Evolutionary conservation across 129 eudicot genomes (phyloP).

Genomic region (Mikania micrantha): DNA sequence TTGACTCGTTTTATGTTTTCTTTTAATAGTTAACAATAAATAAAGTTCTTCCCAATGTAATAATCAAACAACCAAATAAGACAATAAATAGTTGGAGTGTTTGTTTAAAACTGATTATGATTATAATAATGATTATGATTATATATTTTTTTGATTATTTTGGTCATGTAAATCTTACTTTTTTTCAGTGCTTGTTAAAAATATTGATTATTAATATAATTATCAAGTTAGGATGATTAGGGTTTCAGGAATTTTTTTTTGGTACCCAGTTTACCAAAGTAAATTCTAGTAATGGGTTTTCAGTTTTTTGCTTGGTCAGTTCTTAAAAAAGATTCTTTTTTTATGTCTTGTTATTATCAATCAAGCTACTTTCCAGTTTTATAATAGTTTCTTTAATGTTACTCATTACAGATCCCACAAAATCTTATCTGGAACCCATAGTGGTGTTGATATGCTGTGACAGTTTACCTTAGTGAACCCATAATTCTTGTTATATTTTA

Average conservation of each 20-base stretch:
- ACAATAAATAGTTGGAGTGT: neutral
- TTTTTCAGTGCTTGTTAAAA: neutral
- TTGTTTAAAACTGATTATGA: neutral
- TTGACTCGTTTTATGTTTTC: constrained; percentile 12
- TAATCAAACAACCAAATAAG: constrained; percentile 8
- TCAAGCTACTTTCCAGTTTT: neutral
- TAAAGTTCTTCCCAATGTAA: constrained; percentile 7
- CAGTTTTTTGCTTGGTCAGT: neutral
- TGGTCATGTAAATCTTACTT: neutral
- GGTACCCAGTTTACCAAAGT: constrained; percentile 2
- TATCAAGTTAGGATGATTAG: no score
- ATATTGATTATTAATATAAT: neutral
- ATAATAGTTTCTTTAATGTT: constrained; percentile 13
- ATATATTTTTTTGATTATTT: neutral
- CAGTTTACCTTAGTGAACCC: constrained; percentile 26
- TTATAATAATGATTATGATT: neutral
- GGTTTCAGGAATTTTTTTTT: neutral
- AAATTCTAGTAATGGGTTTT: constrained; percentile 8
- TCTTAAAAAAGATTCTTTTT: constrained; percentile 7
- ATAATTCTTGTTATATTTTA: no score
- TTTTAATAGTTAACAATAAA: neutral
- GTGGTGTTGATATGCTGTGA: constrained; percentile 18
- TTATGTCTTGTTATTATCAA: constrained; percentile 10
- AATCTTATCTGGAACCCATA: constrained; percentile 28
- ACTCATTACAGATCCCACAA: constrained; percentile 32